Percentiles rank a stretch among this genome's conserved stretches.
Conservation (phyloP, 2,329 filamentous ascomycete species). For the Xylariaceae sp. region DNA sequence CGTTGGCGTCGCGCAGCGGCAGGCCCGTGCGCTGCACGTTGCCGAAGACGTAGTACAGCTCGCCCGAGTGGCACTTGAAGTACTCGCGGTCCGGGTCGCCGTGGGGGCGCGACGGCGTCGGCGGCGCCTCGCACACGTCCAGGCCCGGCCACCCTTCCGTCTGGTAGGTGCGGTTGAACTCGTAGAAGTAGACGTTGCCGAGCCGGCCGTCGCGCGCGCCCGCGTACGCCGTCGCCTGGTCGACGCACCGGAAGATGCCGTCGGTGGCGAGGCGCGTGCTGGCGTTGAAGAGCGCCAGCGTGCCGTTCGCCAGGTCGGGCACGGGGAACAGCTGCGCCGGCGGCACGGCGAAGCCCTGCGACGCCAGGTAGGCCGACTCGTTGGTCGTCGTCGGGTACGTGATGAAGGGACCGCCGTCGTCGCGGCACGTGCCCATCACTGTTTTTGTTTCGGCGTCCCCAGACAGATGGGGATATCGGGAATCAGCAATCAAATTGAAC, state of each 20-base stretch:
- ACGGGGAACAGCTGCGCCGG: slow-evolving; percentile 41
- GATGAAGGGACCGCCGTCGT: slow-evolving; percentile 50
- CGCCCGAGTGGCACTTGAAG: slow-evolving; percentile 50
- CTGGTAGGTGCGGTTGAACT: slow-evolving; percentile 49
- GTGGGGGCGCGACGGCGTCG: slow-evolving; percentile 22
- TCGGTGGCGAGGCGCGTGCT: slow-evolving; percentile 49
- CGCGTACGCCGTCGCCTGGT: slow-evolving; percentile 49
- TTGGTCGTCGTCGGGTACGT: slow-evolving; percentile 33
- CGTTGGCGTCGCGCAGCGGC: slow-evolving; percentile 38
- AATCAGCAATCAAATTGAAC: too few relatives aligned
- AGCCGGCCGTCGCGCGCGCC: slow-evolving; percentile 38
- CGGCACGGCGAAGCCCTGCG: slow-evolving; percentile 24
- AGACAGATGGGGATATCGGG: too few relatives aligned
- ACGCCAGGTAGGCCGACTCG: slow-evolving; percentile 25
- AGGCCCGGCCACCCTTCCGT: slow-evolving; percentile 46
- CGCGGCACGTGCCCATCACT: slow-evolving; percentile 47
- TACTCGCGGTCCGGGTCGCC: slow-evolving; percentile 26
- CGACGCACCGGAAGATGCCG: slow-evolving; percentile 51
- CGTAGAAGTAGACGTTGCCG: slow-evolving; percentile 47
- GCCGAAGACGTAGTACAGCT: slow-evolving; percentile 47
- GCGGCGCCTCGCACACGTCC: slow-evolving; percentile 38
- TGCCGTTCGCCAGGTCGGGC: slow-evolving; percentile 35
- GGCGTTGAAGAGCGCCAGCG: slow-evolving; percentile 49
- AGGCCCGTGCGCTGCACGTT: slow-evolving; percentile 34
- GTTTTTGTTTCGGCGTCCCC: too few relatives aligned